Conservation (phyloP, 352 stramenopile genomes). For the Phytophthora hibernalis region DNA sequence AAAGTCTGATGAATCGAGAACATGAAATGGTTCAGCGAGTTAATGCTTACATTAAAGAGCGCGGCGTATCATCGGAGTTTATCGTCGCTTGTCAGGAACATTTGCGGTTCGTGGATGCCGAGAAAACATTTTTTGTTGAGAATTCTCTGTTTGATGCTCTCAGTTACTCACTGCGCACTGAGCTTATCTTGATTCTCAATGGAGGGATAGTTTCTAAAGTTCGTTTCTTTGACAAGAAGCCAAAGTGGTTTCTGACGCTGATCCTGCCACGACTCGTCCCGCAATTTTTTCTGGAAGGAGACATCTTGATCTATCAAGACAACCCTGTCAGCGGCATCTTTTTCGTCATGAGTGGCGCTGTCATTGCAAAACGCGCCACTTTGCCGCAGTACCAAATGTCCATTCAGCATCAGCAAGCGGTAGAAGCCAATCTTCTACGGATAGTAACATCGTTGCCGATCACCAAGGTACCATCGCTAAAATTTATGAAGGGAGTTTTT, state of each 20-base stretch:
- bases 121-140: conserved; percentile 79
- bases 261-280: conserved; percentile 69
- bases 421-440: conserved; percentile 22
- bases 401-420: conserved; percentile 11
- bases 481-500: conserved; percentile 81
- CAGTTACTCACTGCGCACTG: conserved; percentile 67
- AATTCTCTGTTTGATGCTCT: conserved; percentile 68
- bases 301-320: conserved; percentile 77
- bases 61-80: conserved; percentile 74
- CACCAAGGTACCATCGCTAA: conserved; percentile 58
- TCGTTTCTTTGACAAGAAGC: conserved; percentile 86
- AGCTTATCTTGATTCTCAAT: conserved; percentile 77
- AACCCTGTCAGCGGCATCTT: conserved; percentile 80
- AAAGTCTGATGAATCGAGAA: conserved; percentile 77
- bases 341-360: conserved; percentile 72
- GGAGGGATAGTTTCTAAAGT: conserved; percentile 62
- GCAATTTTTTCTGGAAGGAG: conserved; percentile 72
- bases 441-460: conserved; percentile 39
- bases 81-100: conserved; percentile 76
- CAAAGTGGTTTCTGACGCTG: conserved; percentile 84
- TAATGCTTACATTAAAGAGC: conserved; percentile 85
- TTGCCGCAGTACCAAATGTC: conserved; percentile 7
- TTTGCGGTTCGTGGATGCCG: conserved; percentile 68
- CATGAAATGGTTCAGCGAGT: conserved; percentile 74
- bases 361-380: conserved; percentile 56